Base-by-base conservation (phyloP, 1,139 yeast genomes). In the Kurtzmaniella quercitrusa region DNA sequence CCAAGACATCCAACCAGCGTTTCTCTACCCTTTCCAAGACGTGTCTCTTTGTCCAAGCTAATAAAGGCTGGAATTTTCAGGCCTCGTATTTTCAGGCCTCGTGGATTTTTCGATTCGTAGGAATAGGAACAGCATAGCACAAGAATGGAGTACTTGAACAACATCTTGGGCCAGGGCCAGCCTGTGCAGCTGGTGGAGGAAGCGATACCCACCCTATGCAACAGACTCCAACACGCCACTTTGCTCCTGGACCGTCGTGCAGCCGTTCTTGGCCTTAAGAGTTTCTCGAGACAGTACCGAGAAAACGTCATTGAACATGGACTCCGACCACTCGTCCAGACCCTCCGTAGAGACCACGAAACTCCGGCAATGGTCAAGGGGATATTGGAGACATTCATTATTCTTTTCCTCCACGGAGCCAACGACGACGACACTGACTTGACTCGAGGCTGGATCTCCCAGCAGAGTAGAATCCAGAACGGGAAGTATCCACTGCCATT, bases 241-340 rank as follows among this genome's bases (percentile, higher is more conserved):
- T 65, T 87, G 52, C 73, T 94, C 2, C 82, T 88, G 36, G 98
- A 94, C 63, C 73, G 98, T 51, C 70, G 96, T 44, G 93, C 97
- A 1, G 98, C 98, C 0, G 87, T 93, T 3, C 71, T 93, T 40
- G 94, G 96, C 0, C 70, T 94, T 51, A 91, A 93, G 59, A 89
- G 95, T 40, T 91, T 91, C 60, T 82, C 95, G 49, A 72, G 98
- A 47, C 91, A 89, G 56, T 89, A 85, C 60, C 71, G 98, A 52
- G 98, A 94, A 61, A 68, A 83, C 3, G 98, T 94, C 2, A 90
- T 93, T 40, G 95, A 95, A 38, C 81, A 85, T 49, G 98, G 96
- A 1, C 69, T 93, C 38, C 74, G 91, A 48, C 90, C 93, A 1
- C 68, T 94, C 48, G 73, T 93, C 12, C 62, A 73, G 24, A 82